These are phyloP conservation scores for Phytophthora litchii DNA, from an alignment of 352 stramenopile genomes.

Conservation along the genomic window DNA sequence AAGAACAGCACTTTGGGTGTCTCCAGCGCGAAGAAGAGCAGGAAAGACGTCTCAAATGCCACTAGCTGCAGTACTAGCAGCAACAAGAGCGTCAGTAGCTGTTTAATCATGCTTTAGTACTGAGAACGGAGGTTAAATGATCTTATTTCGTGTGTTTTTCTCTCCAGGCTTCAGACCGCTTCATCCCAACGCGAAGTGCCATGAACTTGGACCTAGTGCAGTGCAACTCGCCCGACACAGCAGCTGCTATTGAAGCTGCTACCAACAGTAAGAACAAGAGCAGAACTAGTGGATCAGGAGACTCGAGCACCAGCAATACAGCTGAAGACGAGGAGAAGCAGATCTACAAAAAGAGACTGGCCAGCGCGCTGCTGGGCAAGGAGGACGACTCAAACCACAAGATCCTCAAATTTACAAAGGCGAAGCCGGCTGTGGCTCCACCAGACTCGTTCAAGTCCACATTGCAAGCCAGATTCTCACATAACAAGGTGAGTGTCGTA, in stretches of 20 bases:
- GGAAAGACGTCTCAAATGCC: slow-evolving; percentile 17
- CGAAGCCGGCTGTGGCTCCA: slow-evolving; percentile 93
- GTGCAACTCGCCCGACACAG: slow-evolving; percentile 66
- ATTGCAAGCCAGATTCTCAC: slow-evolving; percentile 93
- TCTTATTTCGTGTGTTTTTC: slow-evolving; percentile 13
- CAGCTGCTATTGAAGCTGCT: slow-evolving; percentile 48
- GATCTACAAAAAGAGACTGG: slow-evolving; percentile 84
- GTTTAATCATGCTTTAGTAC: background rate
- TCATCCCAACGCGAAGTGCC: slow-evolving; percentile 85
- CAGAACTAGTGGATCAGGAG: slow-evolving; percentile 26
- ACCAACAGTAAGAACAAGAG: slow-evolving; percentile 32
- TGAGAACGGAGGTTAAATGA: slow-evolving; percentile 13
- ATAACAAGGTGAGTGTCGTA: slow-evolving; percentile 91
- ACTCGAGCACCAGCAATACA: slow-evolving; percentile 10
- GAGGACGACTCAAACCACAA: slow-evolving; percentile 87
- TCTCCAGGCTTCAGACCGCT: slow-evolving; percentile 65
- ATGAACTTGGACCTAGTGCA: slow-evolving; percentile 88
- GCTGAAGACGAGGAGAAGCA: slow-evolving; percentile 77
- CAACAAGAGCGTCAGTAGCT: slow-evolving; percentile 37
- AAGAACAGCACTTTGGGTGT: slow-evolving; percentile 20
- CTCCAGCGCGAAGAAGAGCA: slow-evolving; percentile 47
- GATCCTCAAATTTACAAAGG: slow-evolving; percentile 98
- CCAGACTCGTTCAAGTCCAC: slow-evolving; percentile 95
- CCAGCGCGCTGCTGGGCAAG: slow-evolving; percentile 80
- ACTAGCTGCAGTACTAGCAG: slow-evolving; percentile 19